phyloP scores from a whole-genome alignment of 2,329 filamentous ascomycete species.

The Xylaria sp. region DNA sequence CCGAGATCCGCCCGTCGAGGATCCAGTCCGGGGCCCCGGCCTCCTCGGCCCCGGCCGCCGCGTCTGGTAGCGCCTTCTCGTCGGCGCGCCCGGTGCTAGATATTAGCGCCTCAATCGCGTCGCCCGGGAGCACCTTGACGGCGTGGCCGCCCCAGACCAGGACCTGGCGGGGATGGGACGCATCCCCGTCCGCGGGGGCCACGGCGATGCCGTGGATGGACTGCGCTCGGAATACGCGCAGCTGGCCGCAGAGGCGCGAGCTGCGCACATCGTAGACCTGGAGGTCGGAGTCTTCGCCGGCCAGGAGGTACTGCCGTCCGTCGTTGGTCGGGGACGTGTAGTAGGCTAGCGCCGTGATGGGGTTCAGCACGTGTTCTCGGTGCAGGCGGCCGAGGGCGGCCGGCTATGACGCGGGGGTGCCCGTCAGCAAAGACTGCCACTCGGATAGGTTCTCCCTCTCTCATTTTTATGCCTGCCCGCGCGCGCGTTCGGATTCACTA shows the following conservation, averaged over 20 bases:
- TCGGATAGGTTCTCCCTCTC: no score
- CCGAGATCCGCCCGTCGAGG: constrained; percentile 64
- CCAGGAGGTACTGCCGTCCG: constrained; percentile 50
- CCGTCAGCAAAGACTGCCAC: not conserved
- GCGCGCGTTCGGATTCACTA: not conserved
- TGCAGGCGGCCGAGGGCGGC: constrained; percentile 23
- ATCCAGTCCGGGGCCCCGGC: constrained; percentile 73
- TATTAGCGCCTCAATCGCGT: constrained; percentile 40
- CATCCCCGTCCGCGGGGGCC: constrained; percentile 22
- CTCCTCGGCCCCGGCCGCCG: constrained; percentile 39
- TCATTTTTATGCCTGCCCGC: constrained; percentile 3
- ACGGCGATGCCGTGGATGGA: constrained; percentile 73
- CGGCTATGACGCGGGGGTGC: constrained; percentile 12
- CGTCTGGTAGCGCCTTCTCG: constrained; percentile 6
- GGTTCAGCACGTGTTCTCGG: constrained; percentile 49
- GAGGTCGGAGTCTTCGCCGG: constrained; percentile 63
- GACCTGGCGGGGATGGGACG: constrained; percentile 35
- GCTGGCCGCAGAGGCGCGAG: constrained; percentile 42
- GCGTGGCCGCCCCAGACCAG: constrained; percentile 73
- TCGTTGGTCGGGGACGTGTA: constrained; percentile 39
- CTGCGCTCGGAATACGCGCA: constrained; percentile 66
- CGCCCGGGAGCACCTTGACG: constrained; percentile 48
- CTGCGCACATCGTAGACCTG: constrained; percentile 52
- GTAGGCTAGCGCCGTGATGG: constrained; percentile 64
- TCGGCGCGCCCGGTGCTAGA: constrained; percentile 28